Conservation (phyloP, 2,329 filamentous ascomycete species). For the Penicillium sp. region DNA sequence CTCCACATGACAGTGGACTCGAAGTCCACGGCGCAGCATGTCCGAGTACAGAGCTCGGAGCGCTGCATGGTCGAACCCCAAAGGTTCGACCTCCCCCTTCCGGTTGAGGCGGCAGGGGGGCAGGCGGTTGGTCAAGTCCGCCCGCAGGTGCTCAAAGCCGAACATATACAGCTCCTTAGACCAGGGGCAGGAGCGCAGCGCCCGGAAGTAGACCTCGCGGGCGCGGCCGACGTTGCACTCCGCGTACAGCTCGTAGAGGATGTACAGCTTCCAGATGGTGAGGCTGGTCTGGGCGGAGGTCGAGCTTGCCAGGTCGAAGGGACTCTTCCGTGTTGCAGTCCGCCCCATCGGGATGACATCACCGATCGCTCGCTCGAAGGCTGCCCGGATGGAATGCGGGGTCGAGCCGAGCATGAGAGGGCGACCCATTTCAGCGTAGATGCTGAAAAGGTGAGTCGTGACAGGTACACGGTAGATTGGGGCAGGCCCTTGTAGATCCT, state of each 20-base stretch:
- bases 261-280: conserved; percentile 52
- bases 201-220: conserved; percentile 55
- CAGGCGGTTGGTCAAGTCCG: conserved; percentile 12
- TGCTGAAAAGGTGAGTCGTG: conserved; percentile 53
- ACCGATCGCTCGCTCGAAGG: conserved; percentile 54
- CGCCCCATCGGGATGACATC: conserved; percentile 12
- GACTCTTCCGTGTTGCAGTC: neutral
- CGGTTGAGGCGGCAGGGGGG: conserved; percentile 1
- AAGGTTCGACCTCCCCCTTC: neutral
- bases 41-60: conserved; percentile 30
- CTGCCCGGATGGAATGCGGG: conserved; percentile 51
- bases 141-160: conserved; percentile 49
- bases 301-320: conserved; percentile 2
- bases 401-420: conserved; percentile 46
- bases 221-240: conserved; percentile 37
- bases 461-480: conserved; percentile 29
- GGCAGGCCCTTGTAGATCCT: neutral
- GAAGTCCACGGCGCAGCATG: conserved; percentile 3
- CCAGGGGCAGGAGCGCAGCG: conserved; percentile 60
- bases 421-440: conserved; percentile 53
- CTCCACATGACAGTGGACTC: neutral
- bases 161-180: conserved; percentile 58
- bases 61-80: conserved; percentile 45
- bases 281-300: conserved; percentile 34
- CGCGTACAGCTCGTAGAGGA: conserved; percentile 47